Conservation (phyloP, 768 basidiomycete genomes). For the Pholiota conissans region DNA sequence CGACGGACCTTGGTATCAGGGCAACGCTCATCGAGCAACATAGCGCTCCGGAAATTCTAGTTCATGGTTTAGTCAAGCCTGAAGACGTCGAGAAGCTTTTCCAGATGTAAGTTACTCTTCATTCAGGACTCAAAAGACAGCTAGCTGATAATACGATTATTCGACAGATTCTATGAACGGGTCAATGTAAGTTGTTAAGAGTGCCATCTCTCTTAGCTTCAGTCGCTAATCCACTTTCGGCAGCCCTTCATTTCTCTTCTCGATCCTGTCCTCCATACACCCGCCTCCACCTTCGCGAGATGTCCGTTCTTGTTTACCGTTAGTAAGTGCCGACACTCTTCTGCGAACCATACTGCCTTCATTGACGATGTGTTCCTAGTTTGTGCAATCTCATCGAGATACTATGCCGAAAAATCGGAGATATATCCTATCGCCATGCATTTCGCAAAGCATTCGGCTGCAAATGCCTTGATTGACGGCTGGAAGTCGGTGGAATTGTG, state of each 20-base stretch:
- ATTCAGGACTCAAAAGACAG: neutral
- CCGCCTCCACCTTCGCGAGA: conserved; percentile 74
- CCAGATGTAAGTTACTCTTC: conserved; percentile 58
- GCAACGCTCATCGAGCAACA: conserved; percentile 75
- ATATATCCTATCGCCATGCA: conserved; percentile 90
- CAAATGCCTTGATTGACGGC: conserved; percentile 77
- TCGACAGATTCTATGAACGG: conserved; percentile 61
- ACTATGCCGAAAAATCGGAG: conserved; percentile 75
- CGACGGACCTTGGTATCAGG: conserved; percentile 68
- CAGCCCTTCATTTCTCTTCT: conserved; percentile 74
- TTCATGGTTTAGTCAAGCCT: conserved; percentile 76
- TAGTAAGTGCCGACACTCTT: conserved; percentile 43
- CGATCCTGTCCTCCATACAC: conserved; percentile 80
- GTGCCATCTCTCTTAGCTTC: neutral
- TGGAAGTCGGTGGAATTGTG: conserved; percentile 87
- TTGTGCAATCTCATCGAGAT: conserved; percentile 84
- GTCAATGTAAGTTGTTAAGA: conserved; percentile 64
- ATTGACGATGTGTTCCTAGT: conserved; percentile 42
- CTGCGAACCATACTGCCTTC: neutral
- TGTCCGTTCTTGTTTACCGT: conserved; percentile 93
- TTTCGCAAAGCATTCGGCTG: conserved; percentile 81
- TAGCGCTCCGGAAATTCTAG: conserved; percentile 78
- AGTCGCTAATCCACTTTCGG: conserved; percentile 9
- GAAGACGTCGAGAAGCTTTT: conserved; percentile 84
- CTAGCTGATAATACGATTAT: neutral